Base-by-base conservation (phyloP, 768 basidiomycete species). In the Pholiota molesta region DNA sequence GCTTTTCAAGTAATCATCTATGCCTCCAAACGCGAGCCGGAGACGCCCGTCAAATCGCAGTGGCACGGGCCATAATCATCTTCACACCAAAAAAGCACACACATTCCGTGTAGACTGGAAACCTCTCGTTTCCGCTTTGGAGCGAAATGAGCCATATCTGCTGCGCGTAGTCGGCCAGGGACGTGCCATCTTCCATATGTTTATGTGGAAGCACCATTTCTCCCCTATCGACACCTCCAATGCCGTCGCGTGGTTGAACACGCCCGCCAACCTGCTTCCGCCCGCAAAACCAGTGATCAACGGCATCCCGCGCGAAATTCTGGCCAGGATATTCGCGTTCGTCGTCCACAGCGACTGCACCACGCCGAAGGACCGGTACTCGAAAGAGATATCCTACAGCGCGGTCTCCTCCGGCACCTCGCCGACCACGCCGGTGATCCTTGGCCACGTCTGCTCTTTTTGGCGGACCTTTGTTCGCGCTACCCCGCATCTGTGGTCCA, bases 301-400 rank as follows among this genome's bases (percentile, higher is more conserved):
- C 21, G 6, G 44, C n/a, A 47, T 65, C 9, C 61, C 65, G 51
- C 51, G 35, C 28, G 65, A 65, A 39, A 47, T 65, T 14, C 42
- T 65, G 16, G 28, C 33, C 51, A 59, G 35, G 23, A 60, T 65
- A 23, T 65, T 65, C 51, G 17, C 65, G 26, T 62, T 59, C 47
- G 58, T 62, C 44, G 58, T 65, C 17, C 65, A 65, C 55, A 60
- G 65, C 52, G 61, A 65, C 49, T 57, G 58, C 51, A 55, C 26
- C 28, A 37, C 14, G 13, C 61, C 58, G 2, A 51, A 62, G 44
- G 55, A 62, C 14, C 55, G 40, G 11, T 44, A 17, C 14, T 39
- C 7, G 26, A 54, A 60, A 52, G 53, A 44, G 40, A 31, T 60
- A 29, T 47, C 35, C 21, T 49, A 57, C 40, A 45, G 47, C n/a